Evolutionary conservation across 2,329 filamentous ascomycete genomes (phyloP), one percentile per base, ranked within the genome.

Genomic region (Bipolaris cookei): DNA sequence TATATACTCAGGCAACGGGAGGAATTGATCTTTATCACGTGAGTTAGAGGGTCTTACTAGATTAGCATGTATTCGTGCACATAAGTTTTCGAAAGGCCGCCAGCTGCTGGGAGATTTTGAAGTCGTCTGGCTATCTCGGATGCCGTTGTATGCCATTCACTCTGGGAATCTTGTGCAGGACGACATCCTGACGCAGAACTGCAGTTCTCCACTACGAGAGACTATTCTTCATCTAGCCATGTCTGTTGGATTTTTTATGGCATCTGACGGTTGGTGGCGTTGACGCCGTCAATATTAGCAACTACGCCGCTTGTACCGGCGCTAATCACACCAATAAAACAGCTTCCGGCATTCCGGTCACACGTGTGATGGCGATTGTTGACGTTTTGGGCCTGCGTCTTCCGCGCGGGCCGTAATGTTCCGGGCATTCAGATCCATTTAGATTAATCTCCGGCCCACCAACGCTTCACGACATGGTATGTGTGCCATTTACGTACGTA

Each of bases 291-390:
- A 8, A 30, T 14, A 21, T 39, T 46, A 42, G 21, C 13, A 34
- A 32, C 35, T 28, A n/a, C 53, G 18, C 53, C 44, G 44, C 4
- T 37, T 1, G 25, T 35, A 11, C 6, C 6, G 37, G 53, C 53
- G 53, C 42, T 28, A 38, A 13, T n/a, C 4, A 20, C n/a, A 45
- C 52, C 13, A 55, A 55, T 55, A 1, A 44, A 10, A 18, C 13
- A 14, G 18, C 14, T 25, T 8, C 41, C 6, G 6, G 23, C 32
- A 6, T 11, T 52, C 41, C n/a, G 3, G 32, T n/a, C 41, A 6
- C 16, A 39, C 4, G 41, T 4, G 18, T 13, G 6, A 41, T 14
- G 18, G 46, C 28, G 51, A 46, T 46, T 7, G 35, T n/a, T 16
- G 18, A 35, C 30, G 4, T 45, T n/a, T 25, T 32, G 13, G 28